Conservation (phyloP, 2,329 filamentous ascomycete species). For the Ceratocystiopsis brevicomis region DNA sequence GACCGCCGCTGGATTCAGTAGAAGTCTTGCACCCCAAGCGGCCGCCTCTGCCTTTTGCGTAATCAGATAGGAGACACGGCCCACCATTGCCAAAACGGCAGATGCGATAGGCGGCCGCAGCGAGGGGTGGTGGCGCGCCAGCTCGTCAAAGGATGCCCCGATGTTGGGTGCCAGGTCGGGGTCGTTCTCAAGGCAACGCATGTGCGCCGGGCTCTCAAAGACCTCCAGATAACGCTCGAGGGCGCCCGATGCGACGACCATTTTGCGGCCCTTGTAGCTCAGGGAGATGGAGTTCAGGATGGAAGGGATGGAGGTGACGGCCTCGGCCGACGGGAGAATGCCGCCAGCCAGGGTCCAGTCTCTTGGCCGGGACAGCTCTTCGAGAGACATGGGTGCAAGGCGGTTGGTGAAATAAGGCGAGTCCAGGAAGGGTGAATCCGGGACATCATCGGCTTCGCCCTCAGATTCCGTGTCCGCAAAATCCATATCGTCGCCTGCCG, state of each 20-base stretch:
- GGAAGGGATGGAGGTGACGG: conserved; percentile 68
- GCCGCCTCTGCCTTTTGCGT: conserved; percentile 46
- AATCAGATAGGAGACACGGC: conserved; percentile 58
- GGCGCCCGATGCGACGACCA: conserved; percentile 68
- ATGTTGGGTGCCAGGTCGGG: conserved; percentile 49
- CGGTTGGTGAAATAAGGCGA: conserved; percentile 16
- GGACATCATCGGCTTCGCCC: conserved; percentile 14
- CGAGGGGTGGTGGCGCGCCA: conserved; percentile 79
- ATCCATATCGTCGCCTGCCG: not conserved
- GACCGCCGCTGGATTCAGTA: conserved; percentile 28
- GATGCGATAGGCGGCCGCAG: conserved; percentile 65
- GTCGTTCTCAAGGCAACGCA: conserved; percentile 63
- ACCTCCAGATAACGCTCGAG: conserved; percentile 83
- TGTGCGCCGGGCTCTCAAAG: conserved; percentile 83
- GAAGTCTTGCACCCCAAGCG: conserved; percentile 64
- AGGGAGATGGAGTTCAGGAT: conserved; percentile 89
- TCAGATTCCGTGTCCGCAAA: not conserved
- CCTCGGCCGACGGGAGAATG: conserved; percentile 74
- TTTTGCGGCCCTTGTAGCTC: conserved; percentile 68
- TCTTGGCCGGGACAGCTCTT: conserved; percentile 27
- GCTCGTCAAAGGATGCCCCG: conserved; percentile 77
- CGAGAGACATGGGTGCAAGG: conserved; percentile 33
- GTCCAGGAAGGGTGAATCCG: conserved; percentile 8
- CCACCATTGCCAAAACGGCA: conserved; percentile 77
- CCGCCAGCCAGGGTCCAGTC: conserved; percentile 38